Conservation (phyloP, 192 early-diverging fungal species). For the Umbelopsis vinacea region DNA sequence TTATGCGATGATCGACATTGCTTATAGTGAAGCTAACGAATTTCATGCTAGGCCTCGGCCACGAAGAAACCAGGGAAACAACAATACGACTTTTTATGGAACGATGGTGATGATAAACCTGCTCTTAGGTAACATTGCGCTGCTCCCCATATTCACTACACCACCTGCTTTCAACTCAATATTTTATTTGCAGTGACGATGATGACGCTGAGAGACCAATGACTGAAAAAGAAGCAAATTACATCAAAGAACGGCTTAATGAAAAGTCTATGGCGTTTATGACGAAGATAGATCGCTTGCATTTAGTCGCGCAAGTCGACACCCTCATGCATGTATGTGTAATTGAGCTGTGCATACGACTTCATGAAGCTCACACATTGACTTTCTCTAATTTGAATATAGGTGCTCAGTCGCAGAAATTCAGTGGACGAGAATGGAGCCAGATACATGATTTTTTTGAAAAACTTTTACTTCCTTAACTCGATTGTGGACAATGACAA, state of each 20-base stretch:
- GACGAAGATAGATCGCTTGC: constrained; percentile 50
- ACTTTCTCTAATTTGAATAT: constrained; percentile 6
- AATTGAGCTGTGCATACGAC: neutral
- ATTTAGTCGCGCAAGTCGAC: constrained; percentile 78
- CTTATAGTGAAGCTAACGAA: neutral
- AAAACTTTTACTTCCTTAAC: constrained; percentile 69
- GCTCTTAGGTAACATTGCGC: neutral
- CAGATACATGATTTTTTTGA: constrained; percentile 75
- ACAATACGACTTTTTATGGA: constrained; percentile 62
- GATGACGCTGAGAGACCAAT: constrained; percentile 21
- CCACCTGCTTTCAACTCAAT: neutral
- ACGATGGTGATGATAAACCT: constrained; percentile 46
- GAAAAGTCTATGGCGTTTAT: constrained; percentile 40
- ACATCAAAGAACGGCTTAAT: constrained; percentile 54
- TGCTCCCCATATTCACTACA: neutral
- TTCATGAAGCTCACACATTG: too few species aligned
- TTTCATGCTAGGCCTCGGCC: neutral
- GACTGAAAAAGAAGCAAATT: constrained; percentile 26
- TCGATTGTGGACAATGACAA: constrained; percentile 55
- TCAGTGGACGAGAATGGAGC: constrained; percentile 87
- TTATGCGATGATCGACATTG: neutral
- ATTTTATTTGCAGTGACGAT: constrained; percentile 25
- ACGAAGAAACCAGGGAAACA: constrained; percentile 34
- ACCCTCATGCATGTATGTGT: constrained; percentile 63
- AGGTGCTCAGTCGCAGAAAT: constrained; percentile 72